Conservation (phyloP, 2,329 filamentous ascomycete genomes). For the Verticillium nubilum region DNA sequence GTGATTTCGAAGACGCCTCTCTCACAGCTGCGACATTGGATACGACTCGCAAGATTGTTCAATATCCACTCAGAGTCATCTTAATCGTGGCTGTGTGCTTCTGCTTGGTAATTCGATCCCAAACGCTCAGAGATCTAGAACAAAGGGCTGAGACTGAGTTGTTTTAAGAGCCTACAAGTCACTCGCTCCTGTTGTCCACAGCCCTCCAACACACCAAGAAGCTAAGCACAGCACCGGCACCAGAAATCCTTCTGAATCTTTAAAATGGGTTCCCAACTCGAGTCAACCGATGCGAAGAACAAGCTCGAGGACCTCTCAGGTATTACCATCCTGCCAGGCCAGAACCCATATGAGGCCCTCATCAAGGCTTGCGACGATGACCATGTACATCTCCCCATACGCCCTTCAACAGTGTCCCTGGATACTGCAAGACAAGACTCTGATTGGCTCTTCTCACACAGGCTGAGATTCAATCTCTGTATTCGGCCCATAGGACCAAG, state of each 20-base stretch:
- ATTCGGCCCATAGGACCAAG: constrained; percentile 66
- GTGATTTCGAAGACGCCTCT: not conserved
- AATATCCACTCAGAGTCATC: not conserved
- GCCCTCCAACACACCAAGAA: not conserved
- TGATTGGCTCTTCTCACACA: constrained; percentile 23
- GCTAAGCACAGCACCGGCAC: not conserved
- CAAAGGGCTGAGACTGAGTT: not conserved
- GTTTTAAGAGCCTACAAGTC: not conserved
- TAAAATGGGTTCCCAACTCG: constrained; percentile 29
- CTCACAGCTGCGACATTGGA: not conserved
- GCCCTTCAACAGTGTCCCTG: not conserved
- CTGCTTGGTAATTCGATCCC: not conserved
- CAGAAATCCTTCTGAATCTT: not conserved
- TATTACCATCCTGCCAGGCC: constrained; percentile 40
- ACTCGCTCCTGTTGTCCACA: not conserved
- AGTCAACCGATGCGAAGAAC: constrained; percentile 37
- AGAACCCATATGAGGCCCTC: constrained; percentile 73
- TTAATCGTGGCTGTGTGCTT: not conserved
- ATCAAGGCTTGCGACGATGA: constrained; percentile 63
- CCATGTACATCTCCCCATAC: constrained; percentile 45
- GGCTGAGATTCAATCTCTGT: constrained; percentile 65
- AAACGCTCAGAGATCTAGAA: not conserved
- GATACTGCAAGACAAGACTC: not conserved
- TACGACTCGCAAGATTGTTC: not conserved
- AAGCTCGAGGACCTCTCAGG: constrained; percentile 52